Evolutionary conservation across 116 monocot genomes (phyloP).

Genomic region (Zostera marina): DNA sequence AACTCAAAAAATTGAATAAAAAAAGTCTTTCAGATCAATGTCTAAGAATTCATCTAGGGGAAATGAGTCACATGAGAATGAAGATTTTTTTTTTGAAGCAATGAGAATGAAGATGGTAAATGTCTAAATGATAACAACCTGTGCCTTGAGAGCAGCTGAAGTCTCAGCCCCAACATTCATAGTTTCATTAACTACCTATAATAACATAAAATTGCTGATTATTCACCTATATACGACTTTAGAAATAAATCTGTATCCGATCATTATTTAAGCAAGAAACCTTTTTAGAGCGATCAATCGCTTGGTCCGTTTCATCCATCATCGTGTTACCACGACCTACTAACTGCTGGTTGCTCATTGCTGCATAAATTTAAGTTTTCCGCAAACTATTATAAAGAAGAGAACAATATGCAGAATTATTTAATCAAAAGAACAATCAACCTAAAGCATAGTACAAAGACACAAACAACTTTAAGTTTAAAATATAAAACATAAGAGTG

Average conservation of each 20-base stretch:
- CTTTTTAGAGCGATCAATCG: slow-evolving; percentile 80
- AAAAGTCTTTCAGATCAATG: too few species aligned
- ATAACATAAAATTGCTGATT: neutral
- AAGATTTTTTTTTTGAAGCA: too few species aligned
- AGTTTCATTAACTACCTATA: slow-evolving; percentile 77
- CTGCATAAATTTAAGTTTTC: slow-evolving; percentile 19
- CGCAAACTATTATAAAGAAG: neutral
- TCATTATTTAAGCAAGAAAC: slow-evolving; percentile 9
- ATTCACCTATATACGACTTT: neutral
- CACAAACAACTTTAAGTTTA: neutral
- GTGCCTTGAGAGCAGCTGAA: slow-evolving; percentile 79
- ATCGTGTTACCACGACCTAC: slow-evolving; percentile 46
- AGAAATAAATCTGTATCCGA: neutral
- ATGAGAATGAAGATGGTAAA: slow-evolving; percentile 5
- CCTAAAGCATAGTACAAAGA: neutral
- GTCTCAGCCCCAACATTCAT: slow-evolving; percentile 81
- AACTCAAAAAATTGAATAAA: too few species aligned
- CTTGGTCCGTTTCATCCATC: slow-evolving; percentile 93
- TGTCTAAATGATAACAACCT: slow-evolving; percentile 14
- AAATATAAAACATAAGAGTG: slow-evolving; percentile 1
- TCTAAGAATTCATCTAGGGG: neutral
- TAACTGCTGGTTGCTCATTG: slow-evolving; percentile 87
- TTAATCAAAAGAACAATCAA: too few species aligned
- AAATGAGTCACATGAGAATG: slow-evolving; percentile 2
- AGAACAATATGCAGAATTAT: too few species aligned